Conservation (phyloP, 1,284 basidiomycete species). For the Cystobasidium slooffiae region DNA sequence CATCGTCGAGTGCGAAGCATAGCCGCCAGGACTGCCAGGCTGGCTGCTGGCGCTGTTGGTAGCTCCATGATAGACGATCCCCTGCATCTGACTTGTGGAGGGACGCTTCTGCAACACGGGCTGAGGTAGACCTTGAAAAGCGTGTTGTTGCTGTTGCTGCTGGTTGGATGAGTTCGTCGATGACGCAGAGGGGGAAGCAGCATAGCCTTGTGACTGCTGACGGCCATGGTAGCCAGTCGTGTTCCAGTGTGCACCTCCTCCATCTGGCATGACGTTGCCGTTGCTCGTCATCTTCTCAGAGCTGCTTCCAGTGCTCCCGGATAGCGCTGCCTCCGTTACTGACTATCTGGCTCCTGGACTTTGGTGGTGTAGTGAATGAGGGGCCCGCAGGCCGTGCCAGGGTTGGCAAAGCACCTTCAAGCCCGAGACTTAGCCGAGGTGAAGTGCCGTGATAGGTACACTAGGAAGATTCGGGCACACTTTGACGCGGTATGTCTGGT, state of each 20-base stretch:
- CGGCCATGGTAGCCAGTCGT: not conserved
- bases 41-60: not conserved
- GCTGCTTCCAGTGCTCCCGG: not conserved
- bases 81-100: conserved; percentile 32
- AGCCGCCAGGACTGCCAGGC: conserved; percentile 6
- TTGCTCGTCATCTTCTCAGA: not conserved
- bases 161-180: not conserved
- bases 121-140: not conserved
- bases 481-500: no score
- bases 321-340: conserved; percentile 1
- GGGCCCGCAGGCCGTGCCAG: no score
- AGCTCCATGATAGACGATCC: not conserved
- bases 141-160: not conserved
- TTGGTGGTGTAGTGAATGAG: no score
- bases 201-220: conserved; percentile 1
- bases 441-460: no score
- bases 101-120: conserved; percentile 20
- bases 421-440: no score
- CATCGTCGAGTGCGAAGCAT: conserved; percentile 17
- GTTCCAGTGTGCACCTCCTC: conserved; percentile 2
- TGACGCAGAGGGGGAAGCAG: not conserved
- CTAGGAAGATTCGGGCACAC: no score
- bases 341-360: not conserved
- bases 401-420: no score
- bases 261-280: conserved; percentile 1